Evolutionary conservation across 495 filamentous ascomycete species (phyloP).

Genomic region (Collariella sp.): DNA sequence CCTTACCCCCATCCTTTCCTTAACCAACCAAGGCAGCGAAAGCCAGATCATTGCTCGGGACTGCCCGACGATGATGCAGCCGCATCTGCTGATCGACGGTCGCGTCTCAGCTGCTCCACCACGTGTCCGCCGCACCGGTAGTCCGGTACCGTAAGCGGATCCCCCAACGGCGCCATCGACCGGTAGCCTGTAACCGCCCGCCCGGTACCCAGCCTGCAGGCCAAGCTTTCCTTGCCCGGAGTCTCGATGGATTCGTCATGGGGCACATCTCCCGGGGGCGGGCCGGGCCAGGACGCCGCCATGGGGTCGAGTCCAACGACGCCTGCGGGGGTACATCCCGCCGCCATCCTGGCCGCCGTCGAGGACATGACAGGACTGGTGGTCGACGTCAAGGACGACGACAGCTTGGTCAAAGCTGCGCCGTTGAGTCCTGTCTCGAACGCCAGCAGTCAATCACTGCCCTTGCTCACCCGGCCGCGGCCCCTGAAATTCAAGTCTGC

Average conservation of each 20-base stretch:
- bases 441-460: background rate
- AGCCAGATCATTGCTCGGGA: background rate
- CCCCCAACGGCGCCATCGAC: slow-evolving; percentile 1
- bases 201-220: background rate
- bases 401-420: background rate
- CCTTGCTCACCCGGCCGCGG: background rate
- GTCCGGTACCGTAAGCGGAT: slow-evolving; percentile 2
- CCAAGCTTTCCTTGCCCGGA: background rate
- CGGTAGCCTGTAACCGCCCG: background rate
- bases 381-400: slow-evolving; percentile 10
- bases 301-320: too few species aligned
- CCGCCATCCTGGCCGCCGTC: slow-evolving; percentile 10
- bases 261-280: background rate
- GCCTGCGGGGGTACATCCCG: too few species aligned
- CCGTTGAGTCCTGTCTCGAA: too few species aligned
- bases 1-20: too few species aligned
- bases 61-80: slow-evolving; percentile 8
- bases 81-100: slow-evolving; percentile 12
- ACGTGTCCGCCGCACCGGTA: background rate
- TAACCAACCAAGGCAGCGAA: too few species aligned
- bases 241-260: background rate
- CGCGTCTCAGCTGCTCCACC: slow-evolving; percentile 7
- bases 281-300: background rate
- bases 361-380: slow-evolving; percentile 15
- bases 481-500: slow-evolving; percentile 4